These are phyloP conservation scores for Cyberlindnera maclurae DNA, from an alignment of 805 yeast genomes.

Conservation along the genomic window DNA sequence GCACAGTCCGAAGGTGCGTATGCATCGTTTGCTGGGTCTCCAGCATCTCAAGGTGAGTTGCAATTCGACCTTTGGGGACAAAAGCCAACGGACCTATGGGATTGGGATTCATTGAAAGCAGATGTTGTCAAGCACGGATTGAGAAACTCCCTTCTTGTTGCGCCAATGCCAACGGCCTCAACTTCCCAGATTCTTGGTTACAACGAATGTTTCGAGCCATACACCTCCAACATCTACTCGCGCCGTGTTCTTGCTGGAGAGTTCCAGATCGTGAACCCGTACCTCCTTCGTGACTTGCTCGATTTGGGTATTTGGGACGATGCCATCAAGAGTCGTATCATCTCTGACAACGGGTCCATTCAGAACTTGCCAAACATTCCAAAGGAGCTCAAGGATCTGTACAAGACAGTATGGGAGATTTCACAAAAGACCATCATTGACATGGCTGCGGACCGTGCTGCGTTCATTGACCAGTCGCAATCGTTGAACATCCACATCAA, in stretches of 20 bases:
- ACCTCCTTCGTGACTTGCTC: constrained; percentile 73
- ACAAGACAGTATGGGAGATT: constrained; percentile 95
- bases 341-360: constrained; percentile 78
- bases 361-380: constrained; percentile 74
- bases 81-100: constrained; percentile 75
- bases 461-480: constrained; percentile 88
- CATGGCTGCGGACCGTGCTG: constrained; percentile 77
- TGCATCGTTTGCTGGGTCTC: constrained; percentile 73
- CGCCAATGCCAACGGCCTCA: constrained; percentile 98
- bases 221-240: constrained; percentile 85
- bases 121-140: constrained; percentile 59
- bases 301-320: constrained; percentile 80
- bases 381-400: constrained; percentile 61
- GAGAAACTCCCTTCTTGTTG: constrained; percentile 81
- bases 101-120: constrained; percentile 71
- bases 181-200: constrained; percentile 93
- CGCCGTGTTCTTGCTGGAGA: constrained; percentile 92
- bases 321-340: constrained; percentile 67
- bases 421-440: constrained; percentile 81
- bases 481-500: constrained; percentile 79
- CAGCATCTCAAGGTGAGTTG: constrained; percentile 76
- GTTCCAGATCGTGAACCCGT: constrained; percentile 86
- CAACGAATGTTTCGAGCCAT: constrained; percentile 95
- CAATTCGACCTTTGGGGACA: constrained; percentile 86
- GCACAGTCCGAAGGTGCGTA: constrained; percentile 68